Evolutionary conservation across 2,329 filamentous ascomycete species (phyloP).

Genomic region (Phaeosphaeriaceae sp.): DNA sequence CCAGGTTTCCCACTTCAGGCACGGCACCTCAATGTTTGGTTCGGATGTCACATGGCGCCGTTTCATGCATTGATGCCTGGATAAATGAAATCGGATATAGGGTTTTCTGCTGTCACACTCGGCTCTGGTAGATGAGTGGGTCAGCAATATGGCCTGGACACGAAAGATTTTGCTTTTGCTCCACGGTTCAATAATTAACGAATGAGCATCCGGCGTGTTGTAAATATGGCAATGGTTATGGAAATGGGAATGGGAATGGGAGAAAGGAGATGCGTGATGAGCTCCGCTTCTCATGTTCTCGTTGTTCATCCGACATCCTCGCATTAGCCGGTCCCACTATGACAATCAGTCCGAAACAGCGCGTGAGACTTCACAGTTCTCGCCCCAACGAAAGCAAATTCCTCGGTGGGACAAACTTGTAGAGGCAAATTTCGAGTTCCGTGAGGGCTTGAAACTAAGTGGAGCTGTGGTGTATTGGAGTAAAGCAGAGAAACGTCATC

Average conservation of each 20-base stretch:
- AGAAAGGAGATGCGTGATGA: slow-evolving; percentile 1
- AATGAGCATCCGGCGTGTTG: neutral
- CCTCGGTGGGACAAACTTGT: neutral
- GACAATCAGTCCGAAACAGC: slow-evolving; percentile 16
- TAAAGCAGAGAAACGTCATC: slow-evolving; percentile 14
- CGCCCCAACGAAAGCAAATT: neutral
- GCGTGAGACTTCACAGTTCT: neutral
- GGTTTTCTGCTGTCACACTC: slow-evolving; percentile 1
- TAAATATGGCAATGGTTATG: neutral
- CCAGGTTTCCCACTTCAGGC: slow-evolving; percentile 24
- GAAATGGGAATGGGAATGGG: neutral
- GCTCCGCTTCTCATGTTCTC: slow-evolving; percentile 1
- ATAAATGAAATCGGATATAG: slow-evolving; percentile 7
- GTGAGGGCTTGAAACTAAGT: neutral
- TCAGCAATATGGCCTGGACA: slow-evolving; percentile 1
- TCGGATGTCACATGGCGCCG: slow-evolving; percentile 22
- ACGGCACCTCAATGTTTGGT: slow-evolving; percentile 16
- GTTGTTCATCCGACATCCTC: slow-evolving; percentile 11
- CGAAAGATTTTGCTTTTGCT: neutral
- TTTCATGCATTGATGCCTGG: slow-evolving; percentile 22
- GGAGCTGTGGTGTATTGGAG: slow-evolving; percentile 1
- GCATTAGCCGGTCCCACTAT: slow-evolving; percentile 10
- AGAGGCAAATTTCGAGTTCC: neutral
- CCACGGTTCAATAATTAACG: neutral
- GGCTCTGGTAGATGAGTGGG: neutral